Evolutionary conservation across 2,329 filamentous ascomycete species (phyloP).

Genomic region (Cercospora nicotianae): DNA sequence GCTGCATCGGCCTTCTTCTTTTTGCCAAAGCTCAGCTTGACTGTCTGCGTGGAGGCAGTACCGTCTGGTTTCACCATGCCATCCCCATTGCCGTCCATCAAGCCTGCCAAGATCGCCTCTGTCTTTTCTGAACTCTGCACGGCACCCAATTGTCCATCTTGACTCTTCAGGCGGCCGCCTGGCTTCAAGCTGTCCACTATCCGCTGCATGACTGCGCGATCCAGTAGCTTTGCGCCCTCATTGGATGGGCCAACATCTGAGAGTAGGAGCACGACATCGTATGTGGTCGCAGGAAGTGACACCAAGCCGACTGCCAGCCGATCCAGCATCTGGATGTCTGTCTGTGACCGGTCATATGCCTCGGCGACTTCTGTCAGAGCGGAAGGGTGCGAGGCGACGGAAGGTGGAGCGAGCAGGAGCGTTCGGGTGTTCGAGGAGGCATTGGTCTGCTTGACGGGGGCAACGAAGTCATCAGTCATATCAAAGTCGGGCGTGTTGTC

Average conservation of each 20-base stretch:
- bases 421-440: conserved; percentile 55
- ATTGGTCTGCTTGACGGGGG: conserved; percentile 23
- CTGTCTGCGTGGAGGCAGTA: conserved; percentile 35
- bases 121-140: conserved; percentile 55
- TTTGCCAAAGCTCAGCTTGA: conserved; percentile 59
- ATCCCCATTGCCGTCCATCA: conserved; percentile 60
- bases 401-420: conserved; percentile 86
- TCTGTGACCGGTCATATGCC: conserved; percentile 69
- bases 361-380: conserved; percentile 70
- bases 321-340: conserved; percentile 97
- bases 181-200: conserved; percentile 70
- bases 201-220: conserved; percentile 65
- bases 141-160: conserved; percentile 62
- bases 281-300: conserved; percentile 70
- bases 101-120: conserved; percentile 82
- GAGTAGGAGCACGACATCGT: conserved; percentile 82
- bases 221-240: conserved; percentile 62
- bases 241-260: conserved; percentile 70
- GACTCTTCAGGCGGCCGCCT: conserved; percentile 66
- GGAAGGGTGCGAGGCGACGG: conserved; percentile 80
- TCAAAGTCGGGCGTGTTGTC: conserved; percentile 43
- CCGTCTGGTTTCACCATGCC: conserved; percentile 66
- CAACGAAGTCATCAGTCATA: conserved; percentile 30
- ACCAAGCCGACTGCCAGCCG: conserved; percentile 81
- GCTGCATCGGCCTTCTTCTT: conserved; percentile 57